Base-by-base conservation (phyloP, 345 rosid genomes). In the Mallotus nudiflorus region DNA sequence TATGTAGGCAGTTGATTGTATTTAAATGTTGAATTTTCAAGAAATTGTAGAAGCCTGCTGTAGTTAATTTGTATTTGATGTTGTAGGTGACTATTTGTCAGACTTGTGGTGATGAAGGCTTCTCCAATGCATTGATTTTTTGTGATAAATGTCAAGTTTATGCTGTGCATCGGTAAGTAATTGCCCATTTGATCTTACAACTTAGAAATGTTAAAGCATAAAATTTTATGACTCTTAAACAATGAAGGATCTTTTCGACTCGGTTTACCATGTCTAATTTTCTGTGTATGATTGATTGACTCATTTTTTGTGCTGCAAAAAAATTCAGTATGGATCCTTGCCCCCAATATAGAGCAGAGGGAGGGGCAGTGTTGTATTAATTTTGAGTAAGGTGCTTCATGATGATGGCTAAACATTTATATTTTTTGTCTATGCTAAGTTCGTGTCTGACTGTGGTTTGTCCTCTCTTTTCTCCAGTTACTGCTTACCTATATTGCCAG, bases 21-120 rank as follows among this genome's bases (percentile, higher is more conserved):
- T 20, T 11, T 44, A 16, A 20, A 29, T 69, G 63, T n/a, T 16
- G 5, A 0, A 45, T n/a, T 3, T 28, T 44, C 15, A 1, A 15
- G 39, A 66, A 33, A 24, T 22, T 33, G 25, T 45, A 49, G 16
- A 13, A 61, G 20, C 65, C 37, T 20, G 16, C 49, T 61, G 29
- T 37, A 29, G 44, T 55, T 55, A 72, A 45, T 58, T 33, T 49
- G 39, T 12, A 37, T 66, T 53, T 76, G 59, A 45, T 69, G 66
- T 74, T 67, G n/a, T 78, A 88, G 88, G 81, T 20, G 70, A 83
- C 49, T 72, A 37, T 83, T 75, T 90, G 96, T 74, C 78, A 58
- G 64, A 69, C 29, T 19, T 88, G 93, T 57, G 91, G 89, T 40
- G 85, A 83, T 58, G 11, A 3, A 28, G 96, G 96, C 31, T 83